phyloP scores from a whole-genome alignment of 306 rosid species.

The Quercus ilex region DNA sequence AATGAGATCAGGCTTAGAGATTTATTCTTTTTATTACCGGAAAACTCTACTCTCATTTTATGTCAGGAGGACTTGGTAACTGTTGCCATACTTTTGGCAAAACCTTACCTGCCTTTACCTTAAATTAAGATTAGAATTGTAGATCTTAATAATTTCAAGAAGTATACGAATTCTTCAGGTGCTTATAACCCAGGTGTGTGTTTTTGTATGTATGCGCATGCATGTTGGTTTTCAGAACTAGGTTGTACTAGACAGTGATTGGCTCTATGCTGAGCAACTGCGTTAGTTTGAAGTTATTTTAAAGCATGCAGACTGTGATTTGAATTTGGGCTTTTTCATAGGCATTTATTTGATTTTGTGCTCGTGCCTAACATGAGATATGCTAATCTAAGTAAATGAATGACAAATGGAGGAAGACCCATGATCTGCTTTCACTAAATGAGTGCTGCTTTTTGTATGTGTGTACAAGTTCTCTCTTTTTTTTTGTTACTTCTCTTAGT shows the following conservation, averaged over 20 bases:
- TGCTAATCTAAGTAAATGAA: background rate
- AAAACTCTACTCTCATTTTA: background rate
- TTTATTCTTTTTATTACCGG: background rate
- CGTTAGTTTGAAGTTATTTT: background rate
- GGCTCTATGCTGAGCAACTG: background rate
- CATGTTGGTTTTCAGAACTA: background rate
- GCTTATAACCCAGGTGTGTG: background rate
- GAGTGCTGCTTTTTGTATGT: background rate
- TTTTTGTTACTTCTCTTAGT: background rate
- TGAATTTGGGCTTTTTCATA: background rate
- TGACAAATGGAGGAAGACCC: background rate
- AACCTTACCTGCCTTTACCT: too few relatives aligned
- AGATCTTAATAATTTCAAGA: background rate
- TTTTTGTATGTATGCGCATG: background rate
- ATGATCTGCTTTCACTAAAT: background rate
- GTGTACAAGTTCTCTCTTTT: background rate
- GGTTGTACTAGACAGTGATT: background rate
- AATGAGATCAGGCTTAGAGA: background rate
- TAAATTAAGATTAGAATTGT: background rate
- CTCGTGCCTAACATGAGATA: background rate
- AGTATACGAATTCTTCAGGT: background rate
- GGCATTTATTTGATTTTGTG: background rate
- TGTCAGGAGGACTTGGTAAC: background rate
- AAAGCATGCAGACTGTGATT: background rate
- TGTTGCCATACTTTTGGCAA: background rate